phyloP scores from a whole-genome alignment of 345 rosid genomes.

The Rhodamnia argentea region DNA sequence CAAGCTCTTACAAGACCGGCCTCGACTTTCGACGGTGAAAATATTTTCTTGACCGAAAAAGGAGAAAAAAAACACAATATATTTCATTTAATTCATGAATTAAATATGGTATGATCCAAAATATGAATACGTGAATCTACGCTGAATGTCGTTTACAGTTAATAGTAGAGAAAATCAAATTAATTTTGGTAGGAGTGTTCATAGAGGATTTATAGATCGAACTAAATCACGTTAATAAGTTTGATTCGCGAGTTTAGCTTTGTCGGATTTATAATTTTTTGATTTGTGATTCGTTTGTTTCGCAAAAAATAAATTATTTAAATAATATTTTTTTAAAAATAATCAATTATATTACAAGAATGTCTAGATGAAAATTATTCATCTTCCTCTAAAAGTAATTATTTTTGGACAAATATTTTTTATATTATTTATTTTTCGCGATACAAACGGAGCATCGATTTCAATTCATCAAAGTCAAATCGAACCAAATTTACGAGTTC shows the following conservation, averaged over 20 bases:
- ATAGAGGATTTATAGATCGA: too few species aligned
- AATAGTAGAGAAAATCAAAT: background rate
- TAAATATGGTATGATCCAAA: background rate
- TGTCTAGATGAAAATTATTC: too few species aligned
- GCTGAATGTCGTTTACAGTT: background rate
- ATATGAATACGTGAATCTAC: background rate
- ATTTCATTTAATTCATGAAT: background rate
- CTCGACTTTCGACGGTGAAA: background rate
- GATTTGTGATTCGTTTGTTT: background rate
- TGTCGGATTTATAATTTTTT: background rate
- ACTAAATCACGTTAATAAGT: background rate
- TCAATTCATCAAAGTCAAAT: background rate
- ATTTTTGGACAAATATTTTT: too few species aligned
- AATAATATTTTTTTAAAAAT: too few species aligned
- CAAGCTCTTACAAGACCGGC: background rate
- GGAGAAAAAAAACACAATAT: background rate
- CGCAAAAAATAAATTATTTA: too few species aligned
- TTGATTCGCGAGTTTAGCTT: background rate
- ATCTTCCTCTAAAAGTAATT: too few species aligned
- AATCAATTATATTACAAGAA: too few species aligned
- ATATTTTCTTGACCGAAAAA: background rate
- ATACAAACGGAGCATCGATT: too few species aligned
- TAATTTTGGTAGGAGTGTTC: rapidly evolving
- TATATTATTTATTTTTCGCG: too few species aligned
- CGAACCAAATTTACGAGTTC: background rate